A percentile compares a stretch with the other conserved stretches of the same genome.
Conservation (phyloP, 2,329 filamentous ascomycete species). For the Aureobasidium sp. region DNA sequence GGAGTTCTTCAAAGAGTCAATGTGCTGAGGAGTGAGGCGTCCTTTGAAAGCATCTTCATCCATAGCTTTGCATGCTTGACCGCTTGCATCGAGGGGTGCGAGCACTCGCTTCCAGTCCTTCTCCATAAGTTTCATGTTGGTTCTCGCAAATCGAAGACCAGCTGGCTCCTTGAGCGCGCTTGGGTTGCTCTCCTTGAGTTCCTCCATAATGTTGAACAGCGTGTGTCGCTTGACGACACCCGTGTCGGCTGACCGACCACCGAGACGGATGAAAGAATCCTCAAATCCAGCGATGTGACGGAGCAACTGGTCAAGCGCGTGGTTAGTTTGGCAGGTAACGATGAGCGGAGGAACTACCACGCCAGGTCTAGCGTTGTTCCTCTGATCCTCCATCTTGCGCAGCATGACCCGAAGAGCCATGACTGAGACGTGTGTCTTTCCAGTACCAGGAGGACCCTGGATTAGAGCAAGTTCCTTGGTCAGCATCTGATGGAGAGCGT, state of each 20-base stretch:
- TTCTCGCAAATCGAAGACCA: not conserved
- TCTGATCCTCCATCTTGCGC: slow-evolving; percentile 40
- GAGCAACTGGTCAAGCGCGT: slow-evolving; percentile 78
- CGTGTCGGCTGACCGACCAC: slow-evolving; percentile 59
- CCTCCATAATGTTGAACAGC: slow-evolving; percentile 49
- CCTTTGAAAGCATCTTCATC: not conserved
- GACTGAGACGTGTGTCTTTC: slow-evolving; percentile 77
- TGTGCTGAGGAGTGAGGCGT: not conserved
- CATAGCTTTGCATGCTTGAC: not conserved
- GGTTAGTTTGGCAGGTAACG: slow-evolving; percentile 80
- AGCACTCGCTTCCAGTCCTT: not conserved
- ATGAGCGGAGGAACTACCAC: slow-evolving; percentile 58
- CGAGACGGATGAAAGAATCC: slow-evolving; percentile 55
- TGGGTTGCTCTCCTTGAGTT: not conserved
- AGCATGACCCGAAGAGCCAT: slow-evolving; percentile 59
- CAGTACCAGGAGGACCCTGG: slow-evolving; percentile 73
- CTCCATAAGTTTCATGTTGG: not conserved
- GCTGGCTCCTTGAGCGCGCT: not conserved
- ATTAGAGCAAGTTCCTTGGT: slow-evolving; percentile 65
- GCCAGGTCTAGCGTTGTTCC: slow-evolving; percentile 21
- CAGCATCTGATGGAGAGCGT: slow-evolving; percentile 61
- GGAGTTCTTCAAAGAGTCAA: not conserved
- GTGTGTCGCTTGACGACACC: slow-evolving; percentile 56
- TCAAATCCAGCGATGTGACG: slow-evolving; percentile 55
- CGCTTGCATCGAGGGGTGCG: not conserved